Conservation (phyloP, 2,329 filamentous ascomycete genomes). For the Thermoascus crustaceus region DNA sequence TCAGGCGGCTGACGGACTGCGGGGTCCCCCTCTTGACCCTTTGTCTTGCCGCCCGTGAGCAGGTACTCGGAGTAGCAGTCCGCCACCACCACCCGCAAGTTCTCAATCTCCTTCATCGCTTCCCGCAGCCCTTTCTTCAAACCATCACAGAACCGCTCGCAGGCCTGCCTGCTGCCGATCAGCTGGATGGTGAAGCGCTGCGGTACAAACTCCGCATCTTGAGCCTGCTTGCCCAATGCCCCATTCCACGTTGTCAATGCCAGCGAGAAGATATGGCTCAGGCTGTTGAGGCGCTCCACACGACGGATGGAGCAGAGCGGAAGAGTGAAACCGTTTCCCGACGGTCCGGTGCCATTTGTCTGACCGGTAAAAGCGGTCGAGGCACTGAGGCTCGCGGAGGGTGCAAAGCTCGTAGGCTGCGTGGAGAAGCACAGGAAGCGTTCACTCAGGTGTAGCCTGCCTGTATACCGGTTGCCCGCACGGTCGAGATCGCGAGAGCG, state of each 20-base stretch:
- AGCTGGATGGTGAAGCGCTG: slow-evolving; percentile 90
- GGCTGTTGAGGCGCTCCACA: slow-evolving; percentile 87
- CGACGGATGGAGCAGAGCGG: slow-evolving; percentile 84
- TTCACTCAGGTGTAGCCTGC: slow-evolving; percentile 89
- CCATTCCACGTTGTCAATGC: slow-evolving; percentile 93
- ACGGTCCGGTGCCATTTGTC: slow-evolving; percentile 84
- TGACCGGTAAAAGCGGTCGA: slow-evolving; percentile 84
- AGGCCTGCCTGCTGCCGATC: slow-evolving; percentile 76
- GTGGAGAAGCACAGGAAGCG: slow-evolving; percentile 95
- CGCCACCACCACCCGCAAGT: slow-evolving; percentile 67
- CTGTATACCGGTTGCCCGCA: slow-evolving; percentile 75
- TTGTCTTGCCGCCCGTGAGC: slow-evolving; percentile 40
- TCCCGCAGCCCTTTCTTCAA: slow-evolving; percentile 83
- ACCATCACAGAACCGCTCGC: slow-evolving; percentile 92
- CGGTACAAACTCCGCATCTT: slow-evolving; percentile 54
- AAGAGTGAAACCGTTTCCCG: slow-evolving; percentile 91
- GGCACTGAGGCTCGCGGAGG: slow-evolving; percentile 67
- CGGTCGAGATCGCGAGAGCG: slow-evolving; percentile 48
- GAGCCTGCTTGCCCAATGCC: slow-evolving; percentile 45
- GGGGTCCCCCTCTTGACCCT: slow-evolving; percentile 43
- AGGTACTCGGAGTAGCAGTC: slow-evolving; percentile 91
- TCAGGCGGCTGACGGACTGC: slow-evolving; percentile 59
- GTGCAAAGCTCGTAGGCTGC: slow-evolving; percentile 76
- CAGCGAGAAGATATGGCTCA: slow-evolving; percentile 85
- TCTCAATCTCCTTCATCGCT: slow-evolving; percentile 79